phyloP scores from a whole-genome alignment of 306 rosid genomes.

The Pterocarpus macrocarpus region DNA sequence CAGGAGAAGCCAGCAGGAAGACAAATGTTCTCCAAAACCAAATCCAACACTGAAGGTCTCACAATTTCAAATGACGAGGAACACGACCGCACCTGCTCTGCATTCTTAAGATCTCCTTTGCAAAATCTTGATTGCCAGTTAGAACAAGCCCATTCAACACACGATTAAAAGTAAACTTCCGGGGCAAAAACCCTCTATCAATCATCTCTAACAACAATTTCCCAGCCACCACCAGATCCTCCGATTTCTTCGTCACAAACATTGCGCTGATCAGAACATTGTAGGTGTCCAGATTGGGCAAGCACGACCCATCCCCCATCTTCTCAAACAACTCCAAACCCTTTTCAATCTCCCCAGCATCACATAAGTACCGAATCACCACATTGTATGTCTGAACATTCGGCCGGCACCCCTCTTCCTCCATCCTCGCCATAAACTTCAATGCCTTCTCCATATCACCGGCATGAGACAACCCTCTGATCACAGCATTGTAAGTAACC shows the following conservation, averaged over 20 bases:
- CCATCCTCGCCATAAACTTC: slow-evolving; percentile 69
- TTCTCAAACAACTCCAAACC: slow-evolving; percentile 71
- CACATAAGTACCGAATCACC: slow-evolving; percentile 74
- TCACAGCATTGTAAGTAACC: slow-evolving; percentile 67
- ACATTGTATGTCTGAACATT: slow-evolving; percentile 82
- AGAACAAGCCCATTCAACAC: slow-evolving; percentile 82
- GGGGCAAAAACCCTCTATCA: slow-evolving; percentile 78
- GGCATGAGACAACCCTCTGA: slow-evolving; percentile 82
- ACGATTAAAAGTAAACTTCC: slow-evolving; percentile 72
- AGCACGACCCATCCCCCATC: slow-evolving; percentile 70
- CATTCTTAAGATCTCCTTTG: slow-evolving; percentile 76
- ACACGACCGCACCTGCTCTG: slow-evolving; percentile 75
- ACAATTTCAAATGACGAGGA: slow-evolving; percentile 71
- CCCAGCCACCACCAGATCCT: slow-evolving; percentile 83
- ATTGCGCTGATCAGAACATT: slow-evolving; percentile 81
- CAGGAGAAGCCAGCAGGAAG: background rate
- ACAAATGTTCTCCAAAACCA: background rate
- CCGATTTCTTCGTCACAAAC: slow-evolving; percentile 87
- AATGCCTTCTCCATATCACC: slow-evolving; percentile 71
- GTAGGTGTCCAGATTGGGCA: slow-evolving; percentile 90
- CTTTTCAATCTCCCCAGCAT: slow-evolving; percentile 78
- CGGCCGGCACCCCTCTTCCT: slow-evolving; percentile 61
- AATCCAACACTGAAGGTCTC: slow-evolving; percentile 34
- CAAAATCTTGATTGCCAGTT: slow-evolving; percentile 84
- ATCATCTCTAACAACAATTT: slow-evolving; percentile 87